Evolutionary conservation across 1,284 basidiomycete genomes (phyloP), one percentile per base, ranked within the genome.

Genomic region (Ceratorhiza oryzae-sativae): DNA sequence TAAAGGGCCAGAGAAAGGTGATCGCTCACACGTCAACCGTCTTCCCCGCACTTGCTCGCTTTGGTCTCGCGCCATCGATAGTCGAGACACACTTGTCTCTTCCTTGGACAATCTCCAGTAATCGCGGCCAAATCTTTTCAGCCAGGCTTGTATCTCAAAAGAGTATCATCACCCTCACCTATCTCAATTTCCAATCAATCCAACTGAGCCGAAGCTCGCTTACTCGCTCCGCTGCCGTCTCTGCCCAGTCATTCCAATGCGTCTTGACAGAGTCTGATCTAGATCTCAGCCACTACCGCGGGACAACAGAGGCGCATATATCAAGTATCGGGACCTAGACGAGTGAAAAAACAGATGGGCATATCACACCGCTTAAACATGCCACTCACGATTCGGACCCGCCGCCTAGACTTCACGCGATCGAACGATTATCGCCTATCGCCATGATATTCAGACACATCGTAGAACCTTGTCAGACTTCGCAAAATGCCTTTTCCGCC

Each of bases 31-130:
- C 27, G 53, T 27, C 53, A 56, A 56, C 30, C 13, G 53, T 15
- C 32, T 20, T 39, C 30, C 32, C 55, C 30, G 32, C 34, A 53
- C 5, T 53, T 18, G 23, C 49, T 27, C 49, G 23, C 49, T 53
- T 53, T 53, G 49, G 49, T 53, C 49, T 53, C 49, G 49, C 55
- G 12, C 55, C 30, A 58, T 58, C 55, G 55, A 58, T 58, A 30
- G 55, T 58, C 55, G 49, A 53, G 23, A 53, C 20, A 25, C 10
- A 18, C 18, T 10, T 53, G 20, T 53, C 20, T 25, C 20, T 53
- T 58, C 32, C 39, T 56, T 34, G 4, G 53, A 56, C 15, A 32
- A 39, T 25, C 6, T 15, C 13, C 27, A 39, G 39, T 39, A 30
- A 58, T 58, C 55, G 55, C 2, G 30, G 23, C 49, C 25, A 51